Percentiles rank a stretch among this genome's conserved stretches.
These are phyloP conservation scores for Cyberlindnera xylosilytica DNA, from an alignment of 805 yeast genomes.

Conservation along the genomic window DNA sequence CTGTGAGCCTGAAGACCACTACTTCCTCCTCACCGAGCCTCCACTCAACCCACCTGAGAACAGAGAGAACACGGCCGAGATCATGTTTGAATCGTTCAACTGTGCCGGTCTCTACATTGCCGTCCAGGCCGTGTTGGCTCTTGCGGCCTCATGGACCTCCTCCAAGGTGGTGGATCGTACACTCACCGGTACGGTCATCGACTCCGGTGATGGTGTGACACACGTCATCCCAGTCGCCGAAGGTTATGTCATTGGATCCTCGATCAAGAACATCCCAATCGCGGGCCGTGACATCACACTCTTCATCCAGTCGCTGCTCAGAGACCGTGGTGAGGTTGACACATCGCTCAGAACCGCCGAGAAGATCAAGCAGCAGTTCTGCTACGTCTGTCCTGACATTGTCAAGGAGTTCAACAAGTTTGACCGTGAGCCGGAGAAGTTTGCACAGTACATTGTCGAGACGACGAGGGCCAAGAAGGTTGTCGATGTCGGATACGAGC, in stretches of 20 bases:
- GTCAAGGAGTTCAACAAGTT: slow-evolving; percentile 94
- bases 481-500: slow-evolving; percentile 96
- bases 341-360: slow-evolving; percentile 95
- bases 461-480: slow-evolving; percentile 56
- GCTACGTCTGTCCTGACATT: slow-evolving; percentile 97
- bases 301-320: slow-evolving; percentile 86
- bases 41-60: slow-evolving; percentile 99
- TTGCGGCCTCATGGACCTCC: slow-evolving; percentile 99
- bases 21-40: slow-evolving; percentile 93
- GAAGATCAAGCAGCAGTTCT: slow-evolving; percentile 91
- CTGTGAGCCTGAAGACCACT: slow-evolving; percentile 99
- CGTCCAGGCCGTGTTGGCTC: slow-evolving; percentile 96
- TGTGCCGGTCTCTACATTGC: slow-evolving; percentile 99
- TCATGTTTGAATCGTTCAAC: slow-evolving; percentile 97
- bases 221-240: slow-evolving; percentile 99
- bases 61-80: slow-evolving; percentile 97
- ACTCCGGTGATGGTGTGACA: slow-evolving; percentile 98
- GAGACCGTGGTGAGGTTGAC: slow-evolving; percentile 96
- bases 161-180: slow-evolving; percentile 93
- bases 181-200: slow-evolving; percentile 96
- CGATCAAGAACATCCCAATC: slow-evolving; percentile 95
- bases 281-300: slow-evolving; percentile 98
- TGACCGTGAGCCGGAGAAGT: slow-evolving; percentile 90
- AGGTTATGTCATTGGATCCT: slow-evolving; percentile 97
- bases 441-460: slow-evolving; percentile 90